These are phyloP conservation scores for Gnaphalium uliginosum DNA, from an alignment of 129 eudicot genomes.

Conservation along the genomic window DNA sequence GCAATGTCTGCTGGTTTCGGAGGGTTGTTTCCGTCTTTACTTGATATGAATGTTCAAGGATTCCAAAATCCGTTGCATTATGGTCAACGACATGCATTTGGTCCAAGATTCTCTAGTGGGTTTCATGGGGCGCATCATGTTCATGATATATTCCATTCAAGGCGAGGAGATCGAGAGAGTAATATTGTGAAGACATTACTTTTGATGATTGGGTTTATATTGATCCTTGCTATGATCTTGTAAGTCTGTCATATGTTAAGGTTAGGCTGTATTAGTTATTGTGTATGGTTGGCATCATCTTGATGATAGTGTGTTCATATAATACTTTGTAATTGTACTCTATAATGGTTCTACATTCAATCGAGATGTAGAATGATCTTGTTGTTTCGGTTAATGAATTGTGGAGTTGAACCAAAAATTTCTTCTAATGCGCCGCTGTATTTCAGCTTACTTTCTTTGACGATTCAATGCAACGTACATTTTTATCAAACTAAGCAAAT, in stretches of 20 bases:
- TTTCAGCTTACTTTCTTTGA: no score
- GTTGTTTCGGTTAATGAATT: not conserved
- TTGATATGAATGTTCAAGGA: slow-evolving; percentile 62
- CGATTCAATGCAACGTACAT: no score
- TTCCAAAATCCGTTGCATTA: slow-evolving; percentile 39
- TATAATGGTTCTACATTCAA: not conserved
- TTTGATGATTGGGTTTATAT: slow-evolving; percentile 43
- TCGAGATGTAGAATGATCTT: slow-evolving; percentile 11
- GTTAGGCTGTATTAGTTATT: slow-evolving; percentile 19
- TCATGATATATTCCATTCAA: slow-evolving; percentile 35
- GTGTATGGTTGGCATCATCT: slow-evolving; percentile 22
- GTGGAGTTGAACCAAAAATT: not conserved
- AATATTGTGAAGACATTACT: slow-evolving; percentile 48
- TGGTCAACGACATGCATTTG: slow-evolving; percentile 45
- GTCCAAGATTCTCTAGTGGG: slow-evolving; percentile 38
- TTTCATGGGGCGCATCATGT: slow-evolving; percentile 43
- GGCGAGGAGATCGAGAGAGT: slow-evolving; percentile 47
- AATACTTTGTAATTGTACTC: slow-evolving; percentile 30
- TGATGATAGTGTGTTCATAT: slow-evolving; percentile 40
- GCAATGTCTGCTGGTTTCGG: slow-evolving; percentile 65
- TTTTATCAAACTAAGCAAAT: not conserved
- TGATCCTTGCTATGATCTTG: slow-evolving; percentile 41
- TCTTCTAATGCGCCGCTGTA: not conserved
- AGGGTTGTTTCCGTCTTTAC: slow-evolving; percentile 61
- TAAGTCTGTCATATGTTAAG: slow-evolving; percentile 18